Percentiles rank a stretch among this genome's conserved stretches.
Evolutionary conservation across 805 yeast species (phyloP).

Genomic region (Saccharomycopsis olivae): DNA sequence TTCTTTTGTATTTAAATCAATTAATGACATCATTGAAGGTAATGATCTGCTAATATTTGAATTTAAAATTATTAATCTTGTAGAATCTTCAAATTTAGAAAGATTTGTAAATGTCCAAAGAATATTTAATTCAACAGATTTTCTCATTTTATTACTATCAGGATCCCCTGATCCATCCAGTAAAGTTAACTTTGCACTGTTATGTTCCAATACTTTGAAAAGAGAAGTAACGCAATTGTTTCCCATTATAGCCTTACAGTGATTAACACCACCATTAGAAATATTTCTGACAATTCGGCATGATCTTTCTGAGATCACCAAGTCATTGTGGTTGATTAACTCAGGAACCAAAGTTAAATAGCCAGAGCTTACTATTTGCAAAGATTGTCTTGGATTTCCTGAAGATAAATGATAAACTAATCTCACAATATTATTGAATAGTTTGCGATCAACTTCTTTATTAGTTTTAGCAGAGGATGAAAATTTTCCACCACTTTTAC

Average conservation of each 20-base stretch:
- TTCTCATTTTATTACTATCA: constrained; percentile 1
- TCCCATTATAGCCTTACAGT: constrained; percentile 13
- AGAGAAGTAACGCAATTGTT: constrained; percentile 13
- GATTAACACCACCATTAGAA: constrained; percentile 13
- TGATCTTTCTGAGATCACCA: constrained; percentile 11
- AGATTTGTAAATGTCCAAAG: constrained; percentile 16
- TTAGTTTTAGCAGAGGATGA: background rate
- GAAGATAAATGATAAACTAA: constrained; percentile 8
- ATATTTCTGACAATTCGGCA: constrained; percentile 15
- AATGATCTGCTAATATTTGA: constrained; percentile 9
- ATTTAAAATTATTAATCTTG: constrained; percentile 6
- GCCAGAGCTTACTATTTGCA: constrained; percentile 14
- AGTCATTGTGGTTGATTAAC: constrained; percentile 6
- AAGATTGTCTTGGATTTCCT: constrained; percentile 13
- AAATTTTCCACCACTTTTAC: background rate
- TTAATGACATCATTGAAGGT: constrained; percentile 11
- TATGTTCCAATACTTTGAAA: constrained; percentile 8
- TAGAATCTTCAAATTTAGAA: constrained; percentile 13
- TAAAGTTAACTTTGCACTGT: background rate
- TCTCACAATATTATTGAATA: constrained; percentile 1
- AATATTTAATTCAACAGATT: constrained; percentile 13
- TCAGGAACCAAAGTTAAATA: constrained; percentile 14
- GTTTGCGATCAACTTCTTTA: background rate
- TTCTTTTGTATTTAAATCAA: constrained; percentile 1
- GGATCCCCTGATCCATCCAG: background rate